Base-by-base conservation (phyloP, 1,284 basidiomycete species). In the Microbotryum intermedium region DNA sequence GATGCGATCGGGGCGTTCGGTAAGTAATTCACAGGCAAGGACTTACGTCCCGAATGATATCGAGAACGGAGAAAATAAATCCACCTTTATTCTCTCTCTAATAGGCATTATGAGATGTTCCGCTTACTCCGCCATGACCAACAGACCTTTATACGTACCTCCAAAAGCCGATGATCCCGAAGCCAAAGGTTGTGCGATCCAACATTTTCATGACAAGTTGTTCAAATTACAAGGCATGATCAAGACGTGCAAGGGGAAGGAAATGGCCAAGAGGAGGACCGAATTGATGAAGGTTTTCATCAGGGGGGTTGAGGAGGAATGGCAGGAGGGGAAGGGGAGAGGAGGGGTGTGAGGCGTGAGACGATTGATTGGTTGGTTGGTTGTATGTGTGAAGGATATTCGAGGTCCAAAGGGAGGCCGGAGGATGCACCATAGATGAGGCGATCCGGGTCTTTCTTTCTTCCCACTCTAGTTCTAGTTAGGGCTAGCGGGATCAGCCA, bases 1-100 rank as follows among this genome's bases (percentile, higher is more conserved):
- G 92, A 97, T 73, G 89, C 90, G 1, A 91, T 97, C 51, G 92
- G 92, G 2, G 87, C 86, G 6, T 87, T 94, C 63, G 91, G 90
- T 88, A 64, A 47, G 79, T 72, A n/a, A n/a, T n/a, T n/a, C n/a
- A n/a, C n/a, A n/a, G n/a, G n/a, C n/a, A n/a, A n/a, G n/a, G n/a
- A n/a, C n/a, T n/a, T n/a, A n/a, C n/a, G n/a, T n/a, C n/a, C n/a
- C n/a, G n/a, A n/a, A n/a, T n/a, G n/a, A n/a, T n/a, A n/a, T n/a
- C n/a, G n/a, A n/a, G n/a, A n/a, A n/a, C n/a, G n/a, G n/a, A n/a
- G n/a, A n/a, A n/a, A n/a, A n/a, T n/a, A n/a, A n/a, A n/a, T n/a
- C n/a, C n/a, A n/a, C 18, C 5, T 30, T 20, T 18, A 4, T 8
- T 47, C 16, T n/a, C n/a, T 7, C 10, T 39, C 16, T 11, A 23